Evolutionary conservation across 1,284 basidiomycete species (phyloP).

Genomic region (Pseudozyma tsukubaensis): DNA sequence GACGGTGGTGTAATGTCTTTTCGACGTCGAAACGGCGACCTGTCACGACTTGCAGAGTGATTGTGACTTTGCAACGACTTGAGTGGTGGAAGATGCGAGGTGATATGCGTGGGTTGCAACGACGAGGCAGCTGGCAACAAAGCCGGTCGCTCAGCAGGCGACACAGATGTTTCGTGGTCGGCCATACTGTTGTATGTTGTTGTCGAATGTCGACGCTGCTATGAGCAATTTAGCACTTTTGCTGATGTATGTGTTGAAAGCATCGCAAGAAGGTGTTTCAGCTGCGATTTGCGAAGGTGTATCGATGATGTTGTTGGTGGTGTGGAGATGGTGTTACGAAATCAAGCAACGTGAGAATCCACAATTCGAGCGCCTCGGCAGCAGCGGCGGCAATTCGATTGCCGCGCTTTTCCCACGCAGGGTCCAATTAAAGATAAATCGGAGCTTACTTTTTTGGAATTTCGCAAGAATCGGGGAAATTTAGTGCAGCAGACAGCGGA

Average conservation of each 20-base stretch:
- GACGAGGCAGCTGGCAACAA: slow-evolving; percentile 23
- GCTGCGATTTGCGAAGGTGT: neutral
- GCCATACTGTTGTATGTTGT: neutral
- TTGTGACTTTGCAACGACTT: slow-evolving; percentile 9
- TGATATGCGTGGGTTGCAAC: slow-evolving; percentile 19
- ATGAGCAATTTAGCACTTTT: neutral
- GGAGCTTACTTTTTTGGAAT: no score
- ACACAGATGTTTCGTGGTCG: neutral
- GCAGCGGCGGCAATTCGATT: neutral
- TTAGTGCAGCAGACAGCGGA: no score
- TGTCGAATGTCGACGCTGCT: neutral
- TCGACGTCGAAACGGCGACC: slow-evolving; percentile 13
- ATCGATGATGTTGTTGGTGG: neutral
- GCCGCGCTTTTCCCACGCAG: neutral
- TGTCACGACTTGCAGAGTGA: neutral
- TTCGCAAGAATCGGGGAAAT: no score
- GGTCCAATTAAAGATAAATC: neutral
- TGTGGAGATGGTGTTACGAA: neutral
- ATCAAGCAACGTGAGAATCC: no score
- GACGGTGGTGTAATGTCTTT: neutral
- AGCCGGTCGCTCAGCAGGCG: slow-evolving; percentile 7
- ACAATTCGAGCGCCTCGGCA: no score
- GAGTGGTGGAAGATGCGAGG: slow-evolving; percentile 24
- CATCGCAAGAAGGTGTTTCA: no score
- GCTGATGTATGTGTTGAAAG: no score